phyloP scores from a whole-genome alignment of 1,284 basidiomycete species.

The Pisolithus thermaeus region DNA sequence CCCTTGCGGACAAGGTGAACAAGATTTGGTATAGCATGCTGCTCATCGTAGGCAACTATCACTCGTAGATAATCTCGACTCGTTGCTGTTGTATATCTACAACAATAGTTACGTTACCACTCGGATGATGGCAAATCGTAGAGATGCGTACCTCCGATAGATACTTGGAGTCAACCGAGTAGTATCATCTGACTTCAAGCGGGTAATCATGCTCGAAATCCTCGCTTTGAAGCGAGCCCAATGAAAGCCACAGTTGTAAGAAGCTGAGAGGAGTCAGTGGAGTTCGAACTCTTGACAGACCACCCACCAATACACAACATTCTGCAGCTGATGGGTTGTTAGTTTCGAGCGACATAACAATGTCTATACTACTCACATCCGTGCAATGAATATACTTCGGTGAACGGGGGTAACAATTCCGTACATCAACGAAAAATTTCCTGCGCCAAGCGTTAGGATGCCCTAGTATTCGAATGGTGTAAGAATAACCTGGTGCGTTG shows the following conservation, averaged over 20 bases:
- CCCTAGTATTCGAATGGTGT: background rate
- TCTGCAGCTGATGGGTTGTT: constrained; percentile 14
- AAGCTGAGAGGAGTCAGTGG: constrained; percentile 9
- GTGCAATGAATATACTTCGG: constrained; percentile 18
- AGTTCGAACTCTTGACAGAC: background rate
- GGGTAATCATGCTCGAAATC: constrained; percentile 11
- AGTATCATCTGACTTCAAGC: constrained; percentile 5
- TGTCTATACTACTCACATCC: constrained; percentile 18
- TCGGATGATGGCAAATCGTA: background rate
- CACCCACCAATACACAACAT: constrained; percentile 19
- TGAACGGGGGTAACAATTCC: constrained; percentile 18
- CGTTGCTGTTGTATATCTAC: constrained; percentile 13
- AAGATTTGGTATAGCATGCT: constrained; percentile 16
- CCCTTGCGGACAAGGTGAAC: constrained; percentile 20
- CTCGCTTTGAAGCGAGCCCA: constrained; percentile 1
- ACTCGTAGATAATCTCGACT: constrained; percentile 11
- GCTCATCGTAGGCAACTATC: constrained; percentile 13
- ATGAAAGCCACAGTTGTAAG: constrained; percentile 11
- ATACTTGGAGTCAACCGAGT: constrained; percentile 1
- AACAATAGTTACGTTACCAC: background rate
- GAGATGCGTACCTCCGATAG: constrained; percentile 2
- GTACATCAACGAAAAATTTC: constrained; percentile 11
- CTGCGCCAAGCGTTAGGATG: constrained; percentile 9
- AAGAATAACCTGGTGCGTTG: constrained; percentile 8
- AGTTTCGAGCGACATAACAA: background rate